Evolutionary conservation across 1,284 basidiomycete genomes (phyloP), one percentile per base, ranked within the genome.

Genomic region (Malassezia equina): DNA sequence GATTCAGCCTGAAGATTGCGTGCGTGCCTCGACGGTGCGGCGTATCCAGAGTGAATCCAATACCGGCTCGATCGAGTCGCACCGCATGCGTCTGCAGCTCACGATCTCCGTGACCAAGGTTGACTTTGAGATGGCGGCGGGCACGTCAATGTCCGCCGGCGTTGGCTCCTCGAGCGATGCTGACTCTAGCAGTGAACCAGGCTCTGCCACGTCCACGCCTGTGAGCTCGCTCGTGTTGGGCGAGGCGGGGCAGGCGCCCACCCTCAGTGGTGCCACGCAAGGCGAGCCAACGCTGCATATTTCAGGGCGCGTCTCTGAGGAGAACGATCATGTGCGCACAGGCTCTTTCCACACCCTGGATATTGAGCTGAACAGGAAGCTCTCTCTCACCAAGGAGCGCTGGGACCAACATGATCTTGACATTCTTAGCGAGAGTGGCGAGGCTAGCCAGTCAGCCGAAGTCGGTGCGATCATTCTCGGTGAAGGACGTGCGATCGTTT

Each of bases 311-410:
- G 90, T 98, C 17, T 83, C 83, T n/a, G 81, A 82, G 47, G 93
- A 96, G 78, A 96, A 95, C 67, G 81, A 80, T 29, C 84, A 91
- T 73, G 94, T 96, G 53, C 88, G 88, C 74, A 81, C 96, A 72
- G 91, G 93, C 4, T 90, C 93, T 17, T 93, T 83, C 75, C 94
- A 99, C 73, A 98, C 94, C 0, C 79, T 98, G 27, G 93, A 96
- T 70, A 80, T 99, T 40, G 94, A 98, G 74, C 79, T 83, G 4
- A 88, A 94, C 75, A 81, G 91, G n/a, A 84, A 91, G 69, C 82
- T 99, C 53, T 83, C 89, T 39, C 86, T 99, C 63, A 86, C 87
- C 69, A 99, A 98, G 75, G 79, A 80, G 24, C 64, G 55, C n/a
- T 99, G 94, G 94, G 94, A 98, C 72, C 86, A 85, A 55, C 78